phyloP scores from a whole-genome alignment of 2,329 filamentous ascomycete genomes.

The Neofusicoccum kwambonambiense region DNA sequence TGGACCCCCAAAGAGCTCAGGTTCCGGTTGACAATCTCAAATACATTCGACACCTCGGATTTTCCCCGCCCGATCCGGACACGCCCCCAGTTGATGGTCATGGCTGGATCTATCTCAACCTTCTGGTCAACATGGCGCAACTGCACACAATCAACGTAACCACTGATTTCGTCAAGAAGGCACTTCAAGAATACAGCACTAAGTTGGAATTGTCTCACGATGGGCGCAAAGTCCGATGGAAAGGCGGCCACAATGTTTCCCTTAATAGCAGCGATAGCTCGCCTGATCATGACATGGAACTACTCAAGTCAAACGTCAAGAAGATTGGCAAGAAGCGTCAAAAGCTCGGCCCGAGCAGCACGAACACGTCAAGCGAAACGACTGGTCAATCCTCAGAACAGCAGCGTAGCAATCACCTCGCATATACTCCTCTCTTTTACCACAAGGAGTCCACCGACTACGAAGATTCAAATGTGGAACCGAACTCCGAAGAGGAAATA shows the following conservation, averaged over 20 bases:
- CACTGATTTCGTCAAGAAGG: slow-evolving; percentile 70
- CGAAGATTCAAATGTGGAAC: background rate
- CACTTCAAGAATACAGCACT: slow-evolving; percentile 67
- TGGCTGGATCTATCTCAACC: slow-evolving; percentile 80
- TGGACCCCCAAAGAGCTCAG: slow-evolving; percentile 76
- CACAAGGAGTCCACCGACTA: slow-evolving; percentile 42
- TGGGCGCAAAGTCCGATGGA: slow-evolving; percentile 78
- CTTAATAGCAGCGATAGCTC: slow-evolving; percentile 63
- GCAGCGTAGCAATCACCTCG: slow-evolving; percentile 31
- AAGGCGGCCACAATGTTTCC: slow-evolving; percentile 65
- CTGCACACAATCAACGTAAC: slow-evolving; percentile 84
- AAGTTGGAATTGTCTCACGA: slow-evolving; percentile 77
- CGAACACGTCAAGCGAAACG: slow-evolving; percentile 23
- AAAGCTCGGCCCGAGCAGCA: slow-evolving; percentile 26
- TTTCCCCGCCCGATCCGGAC: slow-evolving; percentile 57
- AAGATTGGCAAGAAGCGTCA: slow-evolving; percentile 22
- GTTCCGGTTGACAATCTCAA: slow-evolving; percentile 74
- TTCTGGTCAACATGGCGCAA: slow-evolving; percentile 79
- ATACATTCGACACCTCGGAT: slow-evolving; percentile 73
- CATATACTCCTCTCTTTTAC: slow-evolving; percentile 50
- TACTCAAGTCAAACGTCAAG: background rate
- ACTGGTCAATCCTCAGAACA: slow-evolving; percentile 20
- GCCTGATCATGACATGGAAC: slow-evolving; percentile 24
- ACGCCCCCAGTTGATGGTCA: slow-evolving; percentile 54
- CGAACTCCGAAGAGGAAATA: slow-evolving; percentile 29